A percentile compares a stretch with the other conserved stretches of the same genome.
These are phyloP conservation scores for Pistacia integerrima DNA, from an alignment of 345 rosid species.

Conservation along the genomic window DNA sequence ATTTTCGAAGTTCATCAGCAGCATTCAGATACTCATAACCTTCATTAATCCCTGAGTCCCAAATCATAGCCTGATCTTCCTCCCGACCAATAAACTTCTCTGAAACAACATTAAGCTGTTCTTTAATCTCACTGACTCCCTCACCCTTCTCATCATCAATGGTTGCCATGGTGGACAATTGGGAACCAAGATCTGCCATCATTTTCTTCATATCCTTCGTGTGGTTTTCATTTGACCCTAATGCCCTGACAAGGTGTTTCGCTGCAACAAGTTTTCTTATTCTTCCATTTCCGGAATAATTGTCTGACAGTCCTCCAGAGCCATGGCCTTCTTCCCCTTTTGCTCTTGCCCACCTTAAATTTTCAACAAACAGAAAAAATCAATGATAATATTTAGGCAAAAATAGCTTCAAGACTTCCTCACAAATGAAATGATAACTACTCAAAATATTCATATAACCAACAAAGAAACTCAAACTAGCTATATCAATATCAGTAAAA, in stretches of 20 bases:
- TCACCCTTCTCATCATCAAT: conserved; percentile 34
- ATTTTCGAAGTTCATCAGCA: conserved; percentile 50
- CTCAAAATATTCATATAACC: background rate
- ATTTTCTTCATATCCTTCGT: conserved; percentile 53
- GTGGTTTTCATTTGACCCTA: conserved; percentile 64
- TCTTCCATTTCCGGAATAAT: conserved; percentile 36
- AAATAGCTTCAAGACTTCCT: conserved; percentile 14
- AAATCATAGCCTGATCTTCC: conserved; percentile 72
- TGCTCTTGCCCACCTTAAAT: background rate
- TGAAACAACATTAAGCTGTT: conserved; percentile 47
- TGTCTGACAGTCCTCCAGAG: conserved; percentile 51
- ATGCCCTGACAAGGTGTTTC: conserved; percentile 49
- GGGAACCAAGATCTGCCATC: conserved; percentile 60
- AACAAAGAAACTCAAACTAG: background rate
- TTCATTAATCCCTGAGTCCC: conserved; percentile 65
- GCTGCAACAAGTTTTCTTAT: conserved; percentile 71
- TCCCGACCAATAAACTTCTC: conserved; percentile 74
- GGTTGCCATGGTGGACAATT: conserved; percentile 48
- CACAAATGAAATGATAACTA: conserved; percentile 6
- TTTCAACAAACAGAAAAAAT: conserved; percentile 2
- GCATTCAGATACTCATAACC: conserved; percentile 54
- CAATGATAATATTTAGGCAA: background rate
- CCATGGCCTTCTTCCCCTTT: conserved; percentile 9
- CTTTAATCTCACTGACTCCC: conserved; percentile 44
- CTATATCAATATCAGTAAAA: conserved; percentile 1